Evolutionary conservation across 257 asterid genomes (phyloP), one percentile per base, ranked within the genome.

Genomic region (Lantana camara): DNA sequence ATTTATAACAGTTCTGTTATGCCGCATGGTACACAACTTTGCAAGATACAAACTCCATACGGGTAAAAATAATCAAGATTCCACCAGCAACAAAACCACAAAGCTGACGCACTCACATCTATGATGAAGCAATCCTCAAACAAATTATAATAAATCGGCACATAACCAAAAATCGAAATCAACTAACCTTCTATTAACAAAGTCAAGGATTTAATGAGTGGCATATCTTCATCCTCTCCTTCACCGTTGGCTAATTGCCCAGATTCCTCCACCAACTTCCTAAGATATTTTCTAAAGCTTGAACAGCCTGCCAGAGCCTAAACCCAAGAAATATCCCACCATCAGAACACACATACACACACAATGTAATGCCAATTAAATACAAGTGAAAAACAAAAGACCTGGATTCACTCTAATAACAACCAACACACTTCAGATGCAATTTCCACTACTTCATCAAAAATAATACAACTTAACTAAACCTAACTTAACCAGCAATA

Each of bases 251-350:
- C 69, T 9, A 63, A 62, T 15, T 63, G 67, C 51, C 77, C 83
- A 58, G 59, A 77, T 66, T 84, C 92, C 70, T 78, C 85, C 70
- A 82, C 37, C 73, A 75, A 62, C 67, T 69, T 78, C 67, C 63
- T 55, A 12, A 93, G 77, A 73, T 82, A 84, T 30, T 59, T 77
- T 49, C 75, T 74, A 32, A 93, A 93, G 71, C 85, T 78, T 17
- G 79, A 68, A 64, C 97, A 90, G 76, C 99, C 90, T 13, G 97
- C 79, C 76, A 93, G 68, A 60, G 95, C 94, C 99, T 93, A 71
- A 48, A 40, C 70, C n/a, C 70, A 50, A 64, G 17, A 45, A 57
- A 47, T 41, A 57, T 9, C 13, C 59, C 67, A 29, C 63, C 59
- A 42, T 51, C 48, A n/a, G n/a, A n/a, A n/a, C n/a, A 24, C 37